Percentiles rank a stretch among this genome's conserved stretches.
Conservation (phyloP, 495 filamentous ascomycete genomes). For the Baudoinia panamericana region DNA sequence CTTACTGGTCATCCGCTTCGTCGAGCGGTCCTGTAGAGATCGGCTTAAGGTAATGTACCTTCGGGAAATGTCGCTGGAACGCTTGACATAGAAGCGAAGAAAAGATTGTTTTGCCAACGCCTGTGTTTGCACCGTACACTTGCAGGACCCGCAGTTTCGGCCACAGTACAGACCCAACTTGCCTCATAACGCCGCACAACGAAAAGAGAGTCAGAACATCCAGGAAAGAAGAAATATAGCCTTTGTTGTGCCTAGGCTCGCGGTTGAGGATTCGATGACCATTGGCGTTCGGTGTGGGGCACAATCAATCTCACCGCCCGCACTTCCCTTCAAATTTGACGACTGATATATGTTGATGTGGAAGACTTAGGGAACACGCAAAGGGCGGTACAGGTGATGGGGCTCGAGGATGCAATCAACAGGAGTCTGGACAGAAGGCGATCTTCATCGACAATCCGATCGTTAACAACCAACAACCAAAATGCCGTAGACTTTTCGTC, state of each 20-base stretch:
- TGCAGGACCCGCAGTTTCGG: constrained; percentile 51
- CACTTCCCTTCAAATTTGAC: too few relatives aligned
- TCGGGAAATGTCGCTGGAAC: constrained; percentile 30
- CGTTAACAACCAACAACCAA: constrained; percentile 31
- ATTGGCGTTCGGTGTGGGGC: too few relatives aligned
- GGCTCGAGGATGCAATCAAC: constrained; percentile 31
- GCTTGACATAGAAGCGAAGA: constrained; percentile 57
- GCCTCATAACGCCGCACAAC: constrained; percentile 8
- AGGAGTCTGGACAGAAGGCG: constrained; percentile 32
- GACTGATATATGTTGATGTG: too few relatives aligned
- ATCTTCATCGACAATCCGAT: constrained; percentile 36
- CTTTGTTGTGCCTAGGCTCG: too few relatives aligned
- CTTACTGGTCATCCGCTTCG: constrained; percentile 55
- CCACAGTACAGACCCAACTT: constrained; percentile 40
- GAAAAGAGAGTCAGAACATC: too few relatives aligned
- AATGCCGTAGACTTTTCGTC: constrained; percentile 44
- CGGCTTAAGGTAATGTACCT: constrained; percentile 56
- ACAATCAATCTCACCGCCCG: too few relatives aligned
- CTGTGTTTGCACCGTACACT: constrained; percentile 67
- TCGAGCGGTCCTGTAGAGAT: constrained; percentile 56
- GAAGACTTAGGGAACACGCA: too few relatives aligned
- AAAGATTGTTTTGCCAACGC: constrained; percentile 68
- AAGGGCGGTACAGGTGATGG: constrained; percentile 4
- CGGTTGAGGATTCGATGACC: too few relatives aligned
- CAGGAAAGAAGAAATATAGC: not conserved